Evolutionary conservation across 208 protist genomes (phyloP).

Genomic region (Zelonia costaricensis): DNA sequence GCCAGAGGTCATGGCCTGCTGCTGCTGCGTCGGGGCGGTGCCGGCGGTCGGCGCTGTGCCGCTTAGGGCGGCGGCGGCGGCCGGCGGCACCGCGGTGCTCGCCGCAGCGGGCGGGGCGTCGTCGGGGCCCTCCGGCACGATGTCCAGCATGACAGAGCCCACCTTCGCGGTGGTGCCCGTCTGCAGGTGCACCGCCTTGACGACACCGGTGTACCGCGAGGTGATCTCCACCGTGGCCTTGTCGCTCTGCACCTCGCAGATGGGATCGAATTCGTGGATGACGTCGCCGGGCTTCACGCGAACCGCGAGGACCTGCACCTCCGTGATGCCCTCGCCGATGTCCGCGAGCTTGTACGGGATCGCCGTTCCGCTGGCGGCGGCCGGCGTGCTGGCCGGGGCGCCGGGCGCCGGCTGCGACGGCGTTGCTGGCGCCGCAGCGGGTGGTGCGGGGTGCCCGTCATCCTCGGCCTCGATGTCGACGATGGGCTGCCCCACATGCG

Average conservation of each 20-base stretch:
- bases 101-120: background rate
- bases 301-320: constrained; percentile 95
- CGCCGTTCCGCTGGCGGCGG: too few relatives aligned
- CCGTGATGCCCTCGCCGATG: constrained; percentile 96
- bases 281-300: constrained; percentile 89
- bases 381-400: too few relatives aligned
- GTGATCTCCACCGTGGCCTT: constrained; percentile 96
- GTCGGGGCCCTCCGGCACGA: constrained; percentile 30
- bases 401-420: too few relatives aligned
- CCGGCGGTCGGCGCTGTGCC: background rate
- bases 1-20: background rate
- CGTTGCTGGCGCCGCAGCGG: too few relatives aligned
- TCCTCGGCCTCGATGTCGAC: constrained; percentile 74
- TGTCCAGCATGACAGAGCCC: constrained; percentile 87
- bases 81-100: background rate
- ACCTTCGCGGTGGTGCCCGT: constrained; percentile 85
- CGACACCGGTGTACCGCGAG: constrained; percentile 83
- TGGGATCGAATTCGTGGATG: constrained; percentile 92
- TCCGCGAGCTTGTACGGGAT: constrained; percentile 92
- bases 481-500: constrained; percentile 83
- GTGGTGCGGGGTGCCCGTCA: background rate
- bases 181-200: constrained; percentile 85
- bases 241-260: constrained; percentile 96
- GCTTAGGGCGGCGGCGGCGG: background rate
- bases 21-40: background rate